Evolutionary conservation across 2,329 filamentous ascomycete genomes (phyloP), one percentile per base, ranked within the genome.

Genomic region (Cercospora zeina): DNA sequence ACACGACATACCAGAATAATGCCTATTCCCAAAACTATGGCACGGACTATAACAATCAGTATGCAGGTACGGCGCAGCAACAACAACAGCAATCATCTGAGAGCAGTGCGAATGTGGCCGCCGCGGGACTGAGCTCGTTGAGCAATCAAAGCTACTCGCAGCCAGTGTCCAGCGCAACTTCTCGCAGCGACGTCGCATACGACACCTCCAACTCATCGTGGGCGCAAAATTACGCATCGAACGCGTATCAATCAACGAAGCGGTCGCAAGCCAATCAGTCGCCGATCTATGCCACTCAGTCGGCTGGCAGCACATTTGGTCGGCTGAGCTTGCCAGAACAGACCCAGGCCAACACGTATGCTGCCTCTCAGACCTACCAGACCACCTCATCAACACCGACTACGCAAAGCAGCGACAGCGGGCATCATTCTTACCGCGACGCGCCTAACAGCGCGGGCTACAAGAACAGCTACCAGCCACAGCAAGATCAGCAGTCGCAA

Each of bases 71-170:
- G 13, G 56, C 56, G n/a, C 65, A 68, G 34, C 64, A 66, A 30
- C 62, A 60, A 19, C 31, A 61, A 55, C 24, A 60, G 64, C 14
- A 69, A 58, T 21, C 24, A 21, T 31, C 47, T 51, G 47, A 21
- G 47, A 31, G 30, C 47, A 51, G 10, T 30, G 65, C 55, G 11
- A 64, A 60, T 54, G 59, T 59, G 31, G 65, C 67, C 14, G 65
- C 70, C 33, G 64, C 69, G n/a, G 65, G 68, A 14, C 45, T 71
- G 59, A 71, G 62, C 54, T 68, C 65, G 27, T 42, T 73, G 37
- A 66, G 60, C 42, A 62, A 50, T 27, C 68, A 68, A 30, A 62
- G 66, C 51, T 70, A 69, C 57, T 53, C 47, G 14, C 69, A 71
- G 24, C 31, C 67, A n/a, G 49, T 55, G 11, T 54, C 65, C 14